Base-by-base conservation (phyloP, 2,329 filamentous ascomycete genomes). In the Fusarium nanum region DNA sequence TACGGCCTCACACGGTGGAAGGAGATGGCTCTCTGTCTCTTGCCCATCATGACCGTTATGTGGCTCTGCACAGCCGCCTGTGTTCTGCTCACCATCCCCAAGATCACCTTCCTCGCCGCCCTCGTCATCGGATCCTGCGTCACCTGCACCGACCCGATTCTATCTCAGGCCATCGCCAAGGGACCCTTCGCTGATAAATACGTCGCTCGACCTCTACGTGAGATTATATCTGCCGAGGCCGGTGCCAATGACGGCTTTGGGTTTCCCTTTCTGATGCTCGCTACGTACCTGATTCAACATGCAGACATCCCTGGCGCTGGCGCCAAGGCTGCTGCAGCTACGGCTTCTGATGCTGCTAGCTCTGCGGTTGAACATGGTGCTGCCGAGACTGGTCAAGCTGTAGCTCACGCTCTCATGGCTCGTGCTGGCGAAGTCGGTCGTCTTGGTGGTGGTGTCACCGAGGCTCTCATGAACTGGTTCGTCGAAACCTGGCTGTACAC, bases 161-260 rank as follows among this genome's bases (percentile, higher is more conserved):
- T 67, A 0, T 67, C 52, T 4, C 64, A 67, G 1, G 52, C 42
- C 1, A 42, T 67, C 2, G 88, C 47, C 5, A 67, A 67, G 7
- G 63, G 63, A 0, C 63, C 64, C 0, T 76, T 91, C 68, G 83
- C 88, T 1, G 87, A 90, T 71, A 89, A 88, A 64, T 90, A 84
- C 50, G 87, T 90, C 4, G 80, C 84, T 20, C 83, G 87, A 2
- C 81, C 83, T 2, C 78, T 90, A 4, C 83, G 88, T 16, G 87
- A 90, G 71, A 85, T 89, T 59, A 89, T 90, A n/a, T 89, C 87
- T 0, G 83, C 87, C 1, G 88, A 90, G 69, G 87, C 87, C 3
- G 88, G 88, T 10, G 84, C 85, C 3, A 89, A 90, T 61, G 88
- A 90, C 61, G 88, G 88, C 0, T 88, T 90, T 20, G 88, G 86